These are phyloP conservation scores for Celoporthe dispersa DNA, from an alignment of 2,329 filamentous ascomycete species.

Conservation along the genomic window DNA sequence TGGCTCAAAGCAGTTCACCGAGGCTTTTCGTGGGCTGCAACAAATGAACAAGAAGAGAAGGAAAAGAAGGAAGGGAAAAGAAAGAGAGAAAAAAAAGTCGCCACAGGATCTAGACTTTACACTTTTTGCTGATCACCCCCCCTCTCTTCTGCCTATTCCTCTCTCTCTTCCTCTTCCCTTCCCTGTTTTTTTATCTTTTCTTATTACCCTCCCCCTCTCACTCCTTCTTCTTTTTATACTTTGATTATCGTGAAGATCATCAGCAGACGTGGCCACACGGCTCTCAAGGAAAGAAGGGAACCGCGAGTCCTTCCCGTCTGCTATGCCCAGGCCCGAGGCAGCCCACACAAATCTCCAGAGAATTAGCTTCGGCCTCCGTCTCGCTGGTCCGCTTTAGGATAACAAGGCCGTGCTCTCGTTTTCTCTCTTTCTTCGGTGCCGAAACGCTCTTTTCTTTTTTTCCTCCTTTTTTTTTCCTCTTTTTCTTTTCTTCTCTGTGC, in stretches of 20 bases:
- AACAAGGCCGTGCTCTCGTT: not conserved
- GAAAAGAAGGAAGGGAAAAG: not conserved
- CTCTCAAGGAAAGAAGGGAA: not conserved
- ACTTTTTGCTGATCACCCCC: not conserved
- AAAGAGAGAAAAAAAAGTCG: not conserved
- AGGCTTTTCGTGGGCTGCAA: not conserved
- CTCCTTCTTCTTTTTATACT: not conserved
- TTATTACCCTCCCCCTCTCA: not conserved
- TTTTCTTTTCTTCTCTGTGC: no score
- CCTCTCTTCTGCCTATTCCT: not conserved
- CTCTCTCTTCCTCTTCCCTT: not conserved
- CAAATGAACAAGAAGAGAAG: not conserved
- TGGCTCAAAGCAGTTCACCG: not conserved
- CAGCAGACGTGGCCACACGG: not conserved
- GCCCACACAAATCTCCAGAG: conserved; percentile 1
- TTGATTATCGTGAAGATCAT: not conserved
- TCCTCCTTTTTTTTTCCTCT: not conserved
- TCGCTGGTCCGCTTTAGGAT: conserved; percentile 9
- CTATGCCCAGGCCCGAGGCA: not conserved
- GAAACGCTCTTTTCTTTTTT: not conserved
- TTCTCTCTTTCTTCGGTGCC: not conserved
- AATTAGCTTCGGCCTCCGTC: conserved; percentile 4
- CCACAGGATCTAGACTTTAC: not conserved
- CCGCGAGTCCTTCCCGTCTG: not conserved
- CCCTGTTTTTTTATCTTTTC: not conserved